Evolutionary conservation across 139 green algal genomes (phyloP).

Genomic region (Chlorella sp.): DNA sequence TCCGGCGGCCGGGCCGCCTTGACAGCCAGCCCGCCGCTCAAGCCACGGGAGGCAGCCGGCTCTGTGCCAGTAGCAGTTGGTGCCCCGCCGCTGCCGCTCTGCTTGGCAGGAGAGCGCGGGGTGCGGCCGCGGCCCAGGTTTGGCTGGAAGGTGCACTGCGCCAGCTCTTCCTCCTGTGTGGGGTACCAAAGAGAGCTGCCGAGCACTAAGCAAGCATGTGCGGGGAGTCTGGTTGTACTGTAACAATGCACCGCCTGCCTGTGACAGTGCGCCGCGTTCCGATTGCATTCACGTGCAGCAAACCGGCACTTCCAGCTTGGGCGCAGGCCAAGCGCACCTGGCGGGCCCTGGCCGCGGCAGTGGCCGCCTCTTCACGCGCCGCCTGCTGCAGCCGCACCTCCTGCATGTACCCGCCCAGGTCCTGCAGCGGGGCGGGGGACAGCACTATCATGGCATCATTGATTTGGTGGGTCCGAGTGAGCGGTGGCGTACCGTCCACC

Average conservation of each 20-base stretch:
- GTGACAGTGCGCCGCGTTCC: no score
- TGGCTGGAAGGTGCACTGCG: slow-evolving; percentile 11
- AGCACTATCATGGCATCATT: neutral
- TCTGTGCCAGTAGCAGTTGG: neutral
- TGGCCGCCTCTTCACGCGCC: neutral
- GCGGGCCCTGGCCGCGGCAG: neutral
- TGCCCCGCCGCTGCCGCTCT: neutral
- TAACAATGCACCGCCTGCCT: no score
- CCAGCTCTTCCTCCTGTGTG: neutral
- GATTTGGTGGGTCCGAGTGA: neutral
- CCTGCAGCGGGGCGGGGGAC: neutral
- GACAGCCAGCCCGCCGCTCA: neutral
- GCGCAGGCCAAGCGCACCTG: neutral
- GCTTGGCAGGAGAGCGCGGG: neutral
- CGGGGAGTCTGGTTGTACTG: neutral
- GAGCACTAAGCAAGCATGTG: neutral
- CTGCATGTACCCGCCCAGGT: neutral
- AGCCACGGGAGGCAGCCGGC: neutral
- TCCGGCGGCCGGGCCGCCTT: neutral
- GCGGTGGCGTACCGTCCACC: no score
- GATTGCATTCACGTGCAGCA: no score
- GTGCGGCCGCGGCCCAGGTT: neutral
- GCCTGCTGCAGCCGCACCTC: neutral
- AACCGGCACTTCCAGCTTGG: no score
- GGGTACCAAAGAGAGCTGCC: no score